These are phyloP conservation scores for Naganishia randhawae DNA, from an alignment of 768 basidiomycete genomes.

Conservation along the genomic window DNA sequence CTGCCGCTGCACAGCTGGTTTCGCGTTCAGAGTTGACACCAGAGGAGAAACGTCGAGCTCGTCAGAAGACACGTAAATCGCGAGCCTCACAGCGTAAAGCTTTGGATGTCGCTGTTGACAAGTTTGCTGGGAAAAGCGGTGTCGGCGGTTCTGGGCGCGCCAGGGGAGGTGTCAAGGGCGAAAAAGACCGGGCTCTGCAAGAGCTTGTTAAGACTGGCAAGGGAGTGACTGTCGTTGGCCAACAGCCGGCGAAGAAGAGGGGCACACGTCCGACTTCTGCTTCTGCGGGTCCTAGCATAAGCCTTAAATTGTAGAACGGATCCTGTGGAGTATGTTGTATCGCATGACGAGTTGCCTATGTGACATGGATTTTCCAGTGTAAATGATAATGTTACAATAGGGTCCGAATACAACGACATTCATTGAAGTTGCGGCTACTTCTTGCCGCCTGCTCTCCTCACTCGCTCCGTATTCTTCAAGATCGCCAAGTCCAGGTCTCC, in stretches of 20 bases:
- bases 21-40: constrained; percentile 79
- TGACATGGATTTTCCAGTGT: neutral
- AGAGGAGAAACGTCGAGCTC: constrained; percentile 68
- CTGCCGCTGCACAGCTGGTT: constrained; percentile 56
- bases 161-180: constrained; percentile 65
- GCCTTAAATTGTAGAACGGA: constrained; percentile 20
- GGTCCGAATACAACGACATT: constrained; percentile 10
- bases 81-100: constrained; percentile 66
- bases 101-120: constrained; percentile 66
- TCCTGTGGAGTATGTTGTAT: neutral
- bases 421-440: constrained; percentile 2
- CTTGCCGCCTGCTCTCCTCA: constrained; percentile 51
- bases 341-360: too few relatives aligned
- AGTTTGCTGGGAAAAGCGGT: constrained; percentile 52
- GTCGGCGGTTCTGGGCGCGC: constrained; percentile 71
- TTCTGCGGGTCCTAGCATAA: constrained; percentile 12
- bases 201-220: constrained; percentile 71
- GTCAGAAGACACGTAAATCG: constrained; percentile 51
- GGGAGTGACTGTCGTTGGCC: constrained; percentile 49
- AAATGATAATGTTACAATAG: neutral
- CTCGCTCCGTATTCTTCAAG: constrained; percentile 73
- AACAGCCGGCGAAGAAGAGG: constrained; percentile 35
- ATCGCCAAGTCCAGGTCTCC: constrained; percentile 69
- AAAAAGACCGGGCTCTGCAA: constrained; percentile 80
- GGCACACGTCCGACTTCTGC: constrained; percentile 13